Percentiles rank a stretch among this genome's conserved stretches.
Evolutionary conservation across 2,329 filamentous ascomycete species (phyloP).

Genomic region (Fusarium subglutinans): DNA sequence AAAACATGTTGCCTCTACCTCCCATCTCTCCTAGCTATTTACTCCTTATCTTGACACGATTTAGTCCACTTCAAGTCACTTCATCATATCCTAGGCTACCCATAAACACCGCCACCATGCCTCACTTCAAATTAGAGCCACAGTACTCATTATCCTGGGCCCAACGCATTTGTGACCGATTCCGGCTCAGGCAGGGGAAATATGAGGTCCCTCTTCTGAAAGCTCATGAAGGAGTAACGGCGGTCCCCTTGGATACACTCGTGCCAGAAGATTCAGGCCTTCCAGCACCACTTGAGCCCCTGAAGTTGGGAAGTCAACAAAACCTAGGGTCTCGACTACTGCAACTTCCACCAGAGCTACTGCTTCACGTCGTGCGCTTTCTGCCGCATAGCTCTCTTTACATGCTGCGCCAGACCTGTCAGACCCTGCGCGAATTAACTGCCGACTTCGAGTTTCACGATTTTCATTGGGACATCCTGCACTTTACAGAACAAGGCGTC

Average conservation of each 20-base stretch:
- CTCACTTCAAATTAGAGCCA: not conserved
- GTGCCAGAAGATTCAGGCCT: not conserved
- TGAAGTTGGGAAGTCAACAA: rapidly evolving
- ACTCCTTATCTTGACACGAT: rapidly evolving
- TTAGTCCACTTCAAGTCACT: no score
- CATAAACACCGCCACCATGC: not conserved
- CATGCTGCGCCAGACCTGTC: constrained; percentile 1
- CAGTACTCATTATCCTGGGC: not conserved
- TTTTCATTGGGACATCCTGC: not conserved
- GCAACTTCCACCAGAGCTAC: not conserved
- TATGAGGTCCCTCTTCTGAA: not conserved
- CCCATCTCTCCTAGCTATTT: not conserved
- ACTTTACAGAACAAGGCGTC: no score
- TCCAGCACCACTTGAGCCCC: rapidly evolving
- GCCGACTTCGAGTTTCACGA: not conserved
- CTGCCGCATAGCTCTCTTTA: not conserved
- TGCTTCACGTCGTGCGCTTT: not conserved
- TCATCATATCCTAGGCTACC: not conserved
- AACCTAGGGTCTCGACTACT: not conserved
- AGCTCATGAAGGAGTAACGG: rapidly evolving
- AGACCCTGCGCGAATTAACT: not conserved
- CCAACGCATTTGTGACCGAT: not conserved
- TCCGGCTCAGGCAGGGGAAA: not conserved
- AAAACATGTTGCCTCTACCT: no score
- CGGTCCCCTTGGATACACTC: not conserved